Evolutionary conservation across 139 green algal genomes (phyloP), one percentile per base, ranked within the genome.

Genomic region (Chlamydomonas sp.): DNA sequence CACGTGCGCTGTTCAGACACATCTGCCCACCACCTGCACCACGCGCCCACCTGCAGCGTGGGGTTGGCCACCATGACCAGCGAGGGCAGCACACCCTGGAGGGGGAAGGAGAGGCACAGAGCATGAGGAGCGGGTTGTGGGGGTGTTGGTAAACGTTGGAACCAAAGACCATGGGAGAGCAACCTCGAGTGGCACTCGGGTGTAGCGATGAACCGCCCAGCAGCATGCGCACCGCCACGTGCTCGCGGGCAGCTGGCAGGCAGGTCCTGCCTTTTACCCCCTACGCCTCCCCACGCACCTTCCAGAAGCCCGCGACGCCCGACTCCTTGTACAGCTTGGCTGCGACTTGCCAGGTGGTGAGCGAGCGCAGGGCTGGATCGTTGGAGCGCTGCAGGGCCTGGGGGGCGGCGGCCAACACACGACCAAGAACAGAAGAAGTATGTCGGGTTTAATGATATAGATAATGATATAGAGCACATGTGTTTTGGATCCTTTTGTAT

Each of bases 51-150:
- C 64, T 69, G 88, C 62, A 98, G 88, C 20, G 95, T 97, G 14
- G 97, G 97, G 93, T 99, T 98, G 83, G 87, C 83, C 17, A 97
- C 97, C 96, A 99, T 99, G 62, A 99, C 80, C 59, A 99, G 90
- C 1, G 94, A 93, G 3, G 97, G 95, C 20, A 94, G 77, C 4
- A 97, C 88, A 14, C 97, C 97, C 90, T 90, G 85, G 1, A 64
- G 5, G 60, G 12, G 66, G 61, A 80, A 14, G 58, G 68, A 66
- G 16, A 79, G 49, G 63, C 16, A 57, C 63, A 63, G 5, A 9
- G 20, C 83, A 49, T 49, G 31, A 49, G 31, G 31, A 49, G 31
- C 31, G 31, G 31, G 31, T 49, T 49, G 31, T 49, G 31, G 31
- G 31, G 31, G 31, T 49, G 31, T 49, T 49, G 31, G 31, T 49